A percentile compares a stretch with the other conserved stretches of the same genome.
These are phyloP conservation scores for Cyberlindnera samutprakarnensis DNA, from an alignment of 805 yeast genomes.

Conservation along the genomic window DNA sequence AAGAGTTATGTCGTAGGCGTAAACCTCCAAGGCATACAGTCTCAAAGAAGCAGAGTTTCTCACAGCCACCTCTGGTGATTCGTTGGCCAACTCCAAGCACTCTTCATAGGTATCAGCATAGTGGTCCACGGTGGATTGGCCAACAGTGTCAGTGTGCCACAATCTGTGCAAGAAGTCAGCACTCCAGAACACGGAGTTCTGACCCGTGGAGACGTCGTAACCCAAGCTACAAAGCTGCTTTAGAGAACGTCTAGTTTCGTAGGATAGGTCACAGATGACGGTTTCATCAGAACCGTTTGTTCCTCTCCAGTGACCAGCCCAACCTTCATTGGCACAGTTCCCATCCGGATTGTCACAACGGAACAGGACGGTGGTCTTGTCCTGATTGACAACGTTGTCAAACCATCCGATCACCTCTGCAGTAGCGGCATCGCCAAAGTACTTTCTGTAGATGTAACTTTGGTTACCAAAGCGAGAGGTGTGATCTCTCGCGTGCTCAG, in stretches of 20 bases:
- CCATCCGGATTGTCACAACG: slow-evolving; percentile 36
- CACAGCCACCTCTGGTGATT: slow-evolving; percentile 27
- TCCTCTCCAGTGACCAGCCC: slow-evolving; percentile 35
- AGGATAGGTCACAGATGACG: slow-evolving; percentile 33
- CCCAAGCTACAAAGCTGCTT: slow-evolving; percentile 30
- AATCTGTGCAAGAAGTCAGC: slow-evolving; percentile 33
- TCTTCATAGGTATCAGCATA: slow-evolving; percentile 30
- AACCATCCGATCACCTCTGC: slow-evolving; percentile 30
- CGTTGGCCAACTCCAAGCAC: slow-evolving; percentile 26
- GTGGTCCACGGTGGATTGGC: slow-evolving; percentile 27
- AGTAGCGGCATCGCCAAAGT: slow-evolving; percentile 31
- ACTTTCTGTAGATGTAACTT: slow-evolving; percentile 26
- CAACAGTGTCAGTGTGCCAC: slow-evolving; percentile 28
- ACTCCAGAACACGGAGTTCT: slow-evolving; percentile 25
- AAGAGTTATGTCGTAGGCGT: slow-evolving; percentile 21
- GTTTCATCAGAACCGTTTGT: slow-evolving; percentile 29
- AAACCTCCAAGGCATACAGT: slow-evolving; percentile 26
- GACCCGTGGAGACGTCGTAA: slow-evolving; percentile 19
- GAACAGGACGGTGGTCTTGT: slow-evolving; percentile 27
- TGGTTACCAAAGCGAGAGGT: slow-evolving; percentile 26
- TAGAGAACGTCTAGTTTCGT: slow-evolving; percentile 24
- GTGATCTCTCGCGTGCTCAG: slow-evolving; percentile 30
- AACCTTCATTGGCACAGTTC: slow-evolving; percentile 26
- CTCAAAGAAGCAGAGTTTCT: slow-evolving; percentile 27
- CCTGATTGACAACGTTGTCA: slow-evolving; percentile 26